phyloP scores from a whole-genome alignment of 352 stramenopile genomes.

The Phytophthora tentaculata region DNA sequence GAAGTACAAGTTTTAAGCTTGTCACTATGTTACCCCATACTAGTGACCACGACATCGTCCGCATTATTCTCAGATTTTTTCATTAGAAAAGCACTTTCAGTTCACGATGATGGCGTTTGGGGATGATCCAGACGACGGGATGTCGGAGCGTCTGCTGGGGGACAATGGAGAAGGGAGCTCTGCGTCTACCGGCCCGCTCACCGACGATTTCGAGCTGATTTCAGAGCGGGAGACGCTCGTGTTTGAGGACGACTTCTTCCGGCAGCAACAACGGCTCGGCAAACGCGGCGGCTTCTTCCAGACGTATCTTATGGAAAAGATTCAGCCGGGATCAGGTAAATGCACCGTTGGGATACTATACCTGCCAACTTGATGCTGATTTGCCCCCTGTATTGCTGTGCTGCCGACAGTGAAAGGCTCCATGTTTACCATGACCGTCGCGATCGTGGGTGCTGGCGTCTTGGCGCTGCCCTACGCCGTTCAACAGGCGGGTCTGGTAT shows the following conservation, averaged over 20 bases:
- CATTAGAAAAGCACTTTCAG: background rate
- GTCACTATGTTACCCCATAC: constrained; percentile 4
- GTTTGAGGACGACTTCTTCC: constrained; percentile 69
- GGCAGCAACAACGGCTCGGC: constrained; percentile 38
- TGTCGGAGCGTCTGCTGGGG: constrained; percentile 39
- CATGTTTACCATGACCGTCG: constrained; percentile 92
- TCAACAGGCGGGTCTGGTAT: constrained; percentile 72
- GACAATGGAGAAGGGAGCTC: constrained; percentile 6
- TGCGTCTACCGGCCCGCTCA: constrained; percentile 9
- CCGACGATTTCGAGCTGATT: constrained; percentile 73
- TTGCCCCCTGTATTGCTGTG: background rate
- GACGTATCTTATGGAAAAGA: constrained; percentile 81
- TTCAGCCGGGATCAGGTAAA: constrained; percentile 82
- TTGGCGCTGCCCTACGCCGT: constrained; percentile 85
- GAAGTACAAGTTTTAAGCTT: too few species aligned
- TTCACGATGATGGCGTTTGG: constrained; percentile 52
- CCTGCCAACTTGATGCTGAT: constrained; percentile 8
- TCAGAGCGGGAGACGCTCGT: constrained; percentile 81
- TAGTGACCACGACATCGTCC: constrained; percentile 1
- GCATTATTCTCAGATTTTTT: constrained; percentile 30
- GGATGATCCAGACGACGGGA: constrained; percentile 34
- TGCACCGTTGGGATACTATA: background rate
- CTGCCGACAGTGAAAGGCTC: constrained; percentile 80
- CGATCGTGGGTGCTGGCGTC: constrained; percentile 85
- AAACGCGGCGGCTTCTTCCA: constrained; percentile 63